Evolutionary conservation across 768 basidiomycete species (phyloP).

Genomic region (Agaricus blazei): DNA sequence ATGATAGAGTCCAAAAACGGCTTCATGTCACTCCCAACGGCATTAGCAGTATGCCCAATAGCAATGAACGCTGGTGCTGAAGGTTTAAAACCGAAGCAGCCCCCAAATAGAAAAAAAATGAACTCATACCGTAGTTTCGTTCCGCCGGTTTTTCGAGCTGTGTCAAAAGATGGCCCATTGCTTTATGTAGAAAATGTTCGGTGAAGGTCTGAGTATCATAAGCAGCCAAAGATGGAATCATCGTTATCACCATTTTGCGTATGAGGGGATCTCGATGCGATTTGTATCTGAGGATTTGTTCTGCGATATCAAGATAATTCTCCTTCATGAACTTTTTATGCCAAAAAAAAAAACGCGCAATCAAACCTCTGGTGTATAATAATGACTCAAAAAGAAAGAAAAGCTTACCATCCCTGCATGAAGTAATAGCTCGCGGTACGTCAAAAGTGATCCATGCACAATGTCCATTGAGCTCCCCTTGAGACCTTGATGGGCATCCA

Average conservation of each 20-base stretch:
- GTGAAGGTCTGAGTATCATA: constrained; percentile 94
- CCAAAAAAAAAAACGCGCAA: background rate
- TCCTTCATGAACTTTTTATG: constrained; percentile 75
- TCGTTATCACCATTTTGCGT: constrained; percentile 90
- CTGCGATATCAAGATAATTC: constrained; percentile 80
- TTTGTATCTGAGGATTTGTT: constrained; percentile 85
- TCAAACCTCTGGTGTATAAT: background rate
- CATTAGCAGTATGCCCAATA: constrained; percentile 90
- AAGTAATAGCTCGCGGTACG: constrained; percentile 84
- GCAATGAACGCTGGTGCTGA: constrained; percentile 77
- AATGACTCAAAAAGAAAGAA: background rate
- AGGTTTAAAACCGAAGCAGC: constrained; percentile 8
- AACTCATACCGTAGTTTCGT: constrained; percentile 72
- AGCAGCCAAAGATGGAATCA: constrained; percentile 91
- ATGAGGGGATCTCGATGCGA: constrained; percentile 84
- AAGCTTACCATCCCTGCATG: constrained; percentile 87
- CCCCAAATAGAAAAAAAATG: background rate
- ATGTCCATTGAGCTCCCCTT: constrained; percentile 80
- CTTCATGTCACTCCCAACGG: constrained; percentile 93
- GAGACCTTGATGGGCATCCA: constrained; percentile 81
- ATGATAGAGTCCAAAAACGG: constrained; percentile 92
- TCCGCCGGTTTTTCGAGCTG: constrained; percentile 89
- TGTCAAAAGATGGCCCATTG: constrained; percentile 87
- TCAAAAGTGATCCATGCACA: constrained; percentile 89
- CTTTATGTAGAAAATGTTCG: constrained; percentile 85